A percentile compares a stretch with the other conserved stretches of the same genome.
Evolutionary conservation across 1,284 basidiomycete genomes (phyloP).

Genomic region (Boletellus deceptivus): DNA sequence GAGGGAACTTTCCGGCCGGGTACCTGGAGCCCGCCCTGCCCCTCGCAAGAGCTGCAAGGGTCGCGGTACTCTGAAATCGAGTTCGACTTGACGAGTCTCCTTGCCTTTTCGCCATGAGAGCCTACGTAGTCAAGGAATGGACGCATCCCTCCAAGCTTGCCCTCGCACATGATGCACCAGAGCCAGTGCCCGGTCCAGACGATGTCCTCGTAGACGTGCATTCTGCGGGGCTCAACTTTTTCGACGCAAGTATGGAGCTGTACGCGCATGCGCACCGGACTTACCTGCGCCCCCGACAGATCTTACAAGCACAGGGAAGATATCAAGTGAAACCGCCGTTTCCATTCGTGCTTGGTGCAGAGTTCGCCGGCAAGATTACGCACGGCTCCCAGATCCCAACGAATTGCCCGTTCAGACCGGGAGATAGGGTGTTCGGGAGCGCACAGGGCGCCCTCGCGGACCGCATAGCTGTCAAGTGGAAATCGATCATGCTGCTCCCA

Average conservation of each 20-base stretch:
- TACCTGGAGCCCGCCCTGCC: not conserved
- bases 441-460: slow-evolving; percentile 81
- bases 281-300: slow-evolving; percentile 40
- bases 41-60: not conserved
- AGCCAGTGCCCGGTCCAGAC: slow-evolving; percentile 51
- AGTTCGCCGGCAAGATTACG: slow-evolving; percentile 84
- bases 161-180: slow-evolving; percentile 57
- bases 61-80: not conserved
- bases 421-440: slow-evolving; percentile 90
- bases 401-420: slow-evolving; percentile 77
- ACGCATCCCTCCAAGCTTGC: slow-evolving; percentile 72
- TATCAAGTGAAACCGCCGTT: slow-evolving; percentile 82
- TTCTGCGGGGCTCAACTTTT: slow-evolving; percentile 77
- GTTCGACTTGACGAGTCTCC: not conserved
- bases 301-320: slow-evolving; percentile 84
- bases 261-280: not conserved
- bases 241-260: slow-evolving; percentile 51
- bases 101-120: slow-evolving; percentile 59
- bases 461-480: slow-evolving; percentile 55
- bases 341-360: slow-evolving; percentile 81
- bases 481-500: slow-evolving; percentile 57
- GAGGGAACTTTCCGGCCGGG: not conserved
- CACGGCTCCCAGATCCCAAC: slow-evolving; percentile 75
- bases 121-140: slow-evolving; percentile 70
- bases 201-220: slow-evolving; percentile 84